Conservation (phyloP, 139 green algal genomes). For the Desmodesmus armatus region DNA sequence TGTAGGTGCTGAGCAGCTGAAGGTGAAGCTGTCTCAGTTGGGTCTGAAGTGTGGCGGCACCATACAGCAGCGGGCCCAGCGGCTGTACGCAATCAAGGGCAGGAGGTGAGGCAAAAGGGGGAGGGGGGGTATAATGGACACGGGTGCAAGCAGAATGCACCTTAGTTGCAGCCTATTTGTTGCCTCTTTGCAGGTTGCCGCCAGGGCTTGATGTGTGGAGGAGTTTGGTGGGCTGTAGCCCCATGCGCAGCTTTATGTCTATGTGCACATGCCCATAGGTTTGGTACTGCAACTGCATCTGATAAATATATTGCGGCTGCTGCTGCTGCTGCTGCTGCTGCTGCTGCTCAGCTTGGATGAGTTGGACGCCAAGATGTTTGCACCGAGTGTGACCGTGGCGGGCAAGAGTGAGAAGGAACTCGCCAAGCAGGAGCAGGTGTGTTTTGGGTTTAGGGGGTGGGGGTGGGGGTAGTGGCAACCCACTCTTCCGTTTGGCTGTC, state of each 20-base stretch:
- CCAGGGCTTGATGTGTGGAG: background rate
- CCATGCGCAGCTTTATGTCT: background rate
- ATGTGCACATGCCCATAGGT: background rate
- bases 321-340: conserved; percentile 4
- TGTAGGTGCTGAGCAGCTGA: conserved; percentile 80
- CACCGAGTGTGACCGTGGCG: conserved; percentile 57
- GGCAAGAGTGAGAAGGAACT: conserved; percentile 11
- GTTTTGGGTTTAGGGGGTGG: background rate
- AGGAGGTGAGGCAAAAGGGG: conserved; percentile 8
- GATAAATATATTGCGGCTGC: background rate
- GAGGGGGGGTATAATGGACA: background rate
- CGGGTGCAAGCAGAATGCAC: too few species aligned
- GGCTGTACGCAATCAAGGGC: conserved; percentile 73
- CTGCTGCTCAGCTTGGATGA: conserved; percentile 52
- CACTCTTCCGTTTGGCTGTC: conserved; percentile 32
- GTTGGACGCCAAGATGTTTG: conserved; percentile 86
- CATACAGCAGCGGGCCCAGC: conserved; percentile 83
- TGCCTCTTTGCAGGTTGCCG: too few species aligned
- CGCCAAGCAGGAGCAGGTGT: conserved; percentile 16
- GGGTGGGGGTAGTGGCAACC: conserved; percentile 45
- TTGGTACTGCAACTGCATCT: background rate
- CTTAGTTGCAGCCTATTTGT: too few species aligned
- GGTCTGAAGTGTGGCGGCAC: conserved; percentile 97
- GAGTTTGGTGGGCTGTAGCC: background rate
- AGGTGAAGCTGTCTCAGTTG: conserved; percentile 81